Evolutionary conservation across 805 yeast genomes (phyloP).

Genomic region (Brettanomyces bruxellensis): DNA sequence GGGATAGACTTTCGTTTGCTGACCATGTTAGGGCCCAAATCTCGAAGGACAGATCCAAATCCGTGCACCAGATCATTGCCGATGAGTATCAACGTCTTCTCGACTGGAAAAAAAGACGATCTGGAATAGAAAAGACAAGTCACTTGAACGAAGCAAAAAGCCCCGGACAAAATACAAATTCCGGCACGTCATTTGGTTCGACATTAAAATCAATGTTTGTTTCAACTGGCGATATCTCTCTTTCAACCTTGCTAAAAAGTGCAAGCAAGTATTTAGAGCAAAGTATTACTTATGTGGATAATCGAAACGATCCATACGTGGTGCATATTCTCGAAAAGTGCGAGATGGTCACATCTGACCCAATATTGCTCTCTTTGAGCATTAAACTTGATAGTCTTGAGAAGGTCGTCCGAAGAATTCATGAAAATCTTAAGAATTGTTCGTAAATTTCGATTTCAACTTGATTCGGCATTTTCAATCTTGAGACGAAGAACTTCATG

Average conservation of each 20-base stretch:
- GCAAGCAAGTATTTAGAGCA: constrained; percentile 49
- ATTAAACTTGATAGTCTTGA: constrained; percentile 59
- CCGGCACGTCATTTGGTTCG: constrained; percentile 9
- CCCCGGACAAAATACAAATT: constrained; percentile 1
- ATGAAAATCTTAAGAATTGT: constrained; percentile 16
- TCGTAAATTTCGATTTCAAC: not conserved
- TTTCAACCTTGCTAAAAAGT: constrained; percentile 25
- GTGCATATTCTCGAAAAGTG: constrained; percentile 54
- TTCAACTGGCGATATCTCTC: constrained; percentile 19
- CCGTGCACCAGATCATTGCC: constrained; percentile 30
- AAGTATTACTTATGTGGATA: constrained; percentile 48
- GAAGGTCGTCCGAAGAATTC: constrained; percentile 30
- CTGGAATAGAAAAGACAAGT: constrained; percentile 2
- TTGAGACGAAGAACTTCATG: constrained; percentile 6
- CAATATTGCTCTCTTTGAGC: constrained; percentile 50
- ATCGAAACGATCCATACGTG: constrained; percentile 29
- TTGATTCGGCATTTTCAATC: constrained; percentile 6
- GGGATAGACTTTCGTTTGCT: constrained; percentile 40
- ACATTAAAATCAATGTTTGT: constrained; percentile 18
- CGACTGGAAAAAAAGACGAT: constrained; percentile 20
- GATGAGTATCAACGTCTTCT: constrained; percentile 29
- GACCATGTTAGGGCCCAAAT: constrained; percentile 51
- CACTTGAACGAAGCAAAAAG: constrained; percentile 4
- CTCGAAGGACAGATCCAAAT: constrained; percentile 32
- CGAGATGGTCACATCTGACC: constrained; percentile 59